Evolutionary conservation across 139 green algal species (phyloP).

Genomic region (Zygnema circumcarinatum): DNA sequence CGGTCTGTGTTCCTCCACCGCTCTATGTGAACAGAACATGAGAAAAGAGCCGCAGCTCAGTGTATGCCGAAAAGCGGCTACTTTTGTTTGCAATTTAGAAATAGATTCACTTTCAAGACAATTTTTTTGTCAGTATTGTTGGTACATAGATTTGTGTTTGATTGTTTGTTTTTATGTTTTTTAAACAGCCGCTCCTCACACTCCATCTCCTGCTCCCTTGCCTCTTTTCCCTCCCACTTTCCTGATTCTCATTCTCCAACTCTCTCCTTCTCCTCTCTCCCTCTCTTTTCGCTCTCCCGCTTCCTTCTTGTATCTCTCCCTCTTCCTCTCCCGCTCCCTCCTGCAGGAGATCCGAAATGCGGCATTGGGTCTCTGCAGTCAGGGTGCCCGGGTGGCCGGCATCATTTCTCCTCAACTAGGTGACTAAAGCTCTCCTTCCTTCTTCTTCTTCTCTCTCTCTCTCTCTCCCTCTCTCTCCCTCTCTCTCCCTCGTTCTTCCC

Average conservation of each 20-base stretch:
- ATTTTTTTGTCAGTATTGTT: no score
- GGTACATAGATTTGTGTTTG: no score
- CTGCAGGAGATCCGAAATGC: conserved; percentile 3
- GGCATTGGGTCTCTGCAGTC: conserved; percentile 1
- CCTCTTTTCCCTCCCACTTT: not conserved
- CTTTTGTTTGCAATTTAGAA: no score
- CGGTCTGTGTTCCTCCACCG: no score
- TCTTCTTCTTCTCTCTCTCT: not conserved
- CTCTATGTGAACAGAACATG: no score
- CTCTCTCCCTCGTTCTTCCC: not conserved
- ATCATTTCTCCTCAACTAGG: conserved; percentile 3
- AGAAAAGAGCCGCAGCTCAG: no score
- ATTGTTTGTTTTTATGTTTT: no score
- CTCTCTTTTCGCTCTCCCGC: not conserved
- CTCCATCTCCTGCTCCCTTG: not conserved
- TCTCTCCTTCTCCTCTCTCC: not conserved
- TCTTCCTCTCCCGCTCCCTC: not conserved
- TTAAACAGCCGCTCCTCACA: not conserved
- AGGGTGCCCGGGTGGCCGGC: not conserved
- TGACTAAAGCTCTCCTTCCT: not conserved
- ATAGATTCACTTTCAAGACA: no score
- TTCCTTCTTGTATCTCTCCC: not conserved
- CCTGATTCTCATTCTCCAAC: not conserved
- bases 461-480: not conserved
- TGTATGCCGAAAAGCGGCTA: no score